A percentile compares a stretch with the other conserved stretches of the same genome.
phyloP scores from a whole-genome alignment of 805 yeast genomes.

The Groenewaldozyma salmanticensis region DNA sequence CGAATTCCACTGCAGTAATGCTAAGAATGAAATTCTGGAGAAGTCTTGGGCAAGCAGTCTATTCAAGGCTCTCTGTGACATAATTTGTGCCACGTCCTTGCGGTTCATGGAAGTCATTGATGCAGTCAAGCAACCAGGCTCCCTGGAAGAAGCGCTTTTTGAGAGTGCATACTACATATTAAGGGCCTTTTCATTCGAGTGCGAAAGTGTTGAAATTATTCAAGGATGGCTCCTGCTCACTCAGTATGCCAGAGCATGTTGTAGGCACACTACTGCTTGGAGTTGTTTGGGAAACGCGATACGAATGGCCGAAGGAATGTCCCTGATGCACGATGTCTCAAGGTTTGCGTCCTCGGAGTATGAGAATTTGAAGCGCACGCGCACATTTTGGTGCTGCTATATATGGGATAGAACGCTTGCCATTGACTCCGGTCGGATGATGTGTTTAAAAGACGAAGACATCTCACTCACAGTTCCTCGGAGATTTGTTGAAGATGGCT shows the following conservation, averaged over 20 bases:
- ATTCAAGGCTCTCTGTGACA: slow-evolving; percentile 41
- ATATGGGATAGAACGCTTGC: slow-evolving; percentile 43
- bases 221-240: slow-evolving; percentile 42
- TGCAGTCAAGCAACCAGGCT: slow-evolving; percentile 14
- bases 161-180: slow-evolving; percentile 32
- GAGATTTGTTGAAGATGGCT: slow-evolving; percentile 30
- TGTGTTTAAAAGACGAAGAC: slow-evolving; percentile 29
- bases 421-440: slow-evolving; percentile 40
- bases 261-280: slow-evolving; percentile 37
- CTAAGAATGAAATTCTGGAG: slow-evolving; percentile 2
- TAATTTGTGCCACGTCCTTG: slow-evolving; percentile 41
- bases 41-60: slow-evolving; percentile 22
- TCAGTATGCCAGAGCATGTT: slow-evolving; percentile 35
- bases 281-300: slow-evolving; percentile 35
- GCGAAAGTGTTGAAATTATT: slow-evolving; percentile 43
- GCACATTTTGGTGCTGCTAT: slow-evolving; percentile 46
- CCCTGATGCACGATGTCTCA: slow-evolving; percentile 25
- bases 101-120: slow-evolving; percentile 38
- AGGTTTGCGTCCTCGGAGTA: slow-evolving; percentile 11
- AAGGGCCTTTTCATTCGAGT: slow-evolving; percentile 36
- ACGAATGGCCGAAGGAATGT: slow-evolving; percentile 37
- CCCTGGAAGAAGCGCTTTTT: slow-evolving; percentile 36
- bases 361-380: slow-evolving; percentile 38
- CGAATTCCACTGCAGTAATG: slow-evolving; percentile 18
- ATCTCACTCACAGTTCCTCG: slow-evolving; percentile 15